phyloP scores from a whole-genome alignment of 352 stramenopile genomes.

The Pythium coloratum region DNA sequence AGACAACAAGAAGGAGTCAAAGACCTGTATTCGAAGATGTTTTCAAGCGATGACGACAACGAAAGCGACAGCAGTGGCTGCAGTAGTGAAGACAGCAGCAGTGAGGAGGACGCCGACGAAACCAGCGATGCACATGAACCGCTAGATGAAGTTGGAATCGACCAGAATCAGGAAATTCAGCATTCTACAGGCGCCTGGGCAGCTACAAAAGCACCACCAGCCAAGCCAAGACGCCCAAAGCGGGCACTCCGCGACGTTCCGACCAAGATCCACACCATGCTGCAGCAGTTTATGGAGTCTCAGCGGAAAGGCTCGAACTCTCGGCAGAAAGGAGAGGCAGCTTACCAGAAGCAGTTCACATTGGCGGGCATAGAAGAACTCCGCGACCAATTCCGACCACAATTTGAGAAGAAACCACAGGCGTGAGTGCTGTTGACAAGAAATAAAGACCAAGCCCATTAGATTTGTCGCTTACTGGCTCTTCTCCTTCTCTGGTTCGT shows the following conservation, averaged over 20 bases:
- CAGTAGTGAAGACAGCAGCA: constrained; percentile 1
- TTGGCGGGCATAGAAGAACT: constrained; percentile 23
- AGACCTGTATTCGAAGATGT: constrained; percentile 4
- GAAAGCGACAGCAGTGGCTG: constrained; percentile 11
- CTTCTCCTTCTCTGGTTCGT: constrained; percentile 25
- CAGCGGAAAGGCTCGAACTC: constrained; percentile 16
- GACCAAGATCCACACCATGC: constrained; percentile 12
- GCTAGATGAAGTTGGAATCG: constrained; percentile 5
- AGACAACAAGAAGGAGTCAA: constrained; percentile 2
- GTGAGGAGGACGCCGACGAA: constrained; percentile 3
- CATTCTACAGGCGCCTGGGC: constrained; percentile 13
- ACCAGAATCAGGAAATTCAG: constrained; percentile 1
- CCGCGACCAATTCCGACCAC: constrained; percentile 11
- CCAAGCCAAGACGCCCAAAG: constrained; percentile 12
- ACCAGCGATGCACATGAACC: constrained; percentile 8
- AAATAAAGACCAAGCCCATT: neutral
- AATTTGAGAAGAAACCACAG: constrained; percentile 10
- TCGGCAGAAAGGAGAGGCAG: neutral
- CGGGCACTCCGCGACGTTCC: constrained; percentile 8
- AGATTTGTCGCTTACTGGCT: constrained; percentile 11
- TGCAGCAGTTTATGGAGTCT: constrained; percentile 26
- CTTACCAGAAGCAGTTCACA: constrained; percentile 25
- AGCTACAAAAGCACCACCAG: neutral
- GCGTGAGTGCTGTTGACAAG: neutral
- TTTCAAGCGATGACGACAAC: constrained; percentile 15